Evolutionary conservation across 352 stramenopile species (phyloP).

Genomic region (Elongisporangium senticosum): DNA sequence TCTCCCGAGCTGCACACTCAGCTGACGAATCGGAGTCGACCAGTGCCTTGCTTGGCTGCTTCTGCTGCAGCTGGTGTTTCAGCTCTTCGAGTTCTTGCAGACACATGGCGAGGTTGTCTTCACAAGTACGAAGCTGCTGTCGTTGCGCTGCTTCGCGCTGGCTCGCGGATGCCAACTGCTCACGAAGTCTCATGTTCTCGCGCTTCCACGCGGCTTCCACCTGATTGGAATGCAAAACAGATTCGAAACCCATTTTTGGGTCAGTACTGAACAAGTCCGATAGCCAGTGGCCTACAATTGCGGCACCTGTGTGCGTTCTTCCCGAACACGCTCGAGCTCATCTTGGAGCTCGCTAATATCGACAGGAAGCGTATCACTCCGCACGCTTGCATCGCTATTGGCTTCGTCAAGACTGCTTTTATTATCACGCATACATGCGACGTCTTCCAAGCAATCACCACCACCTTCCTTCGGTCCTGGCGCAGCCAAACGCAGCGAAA

Average conservation of each 20-base stretch:
- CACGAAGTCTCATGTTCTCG: constrained; percentile 19
- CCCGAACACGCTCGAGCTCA: background rate
- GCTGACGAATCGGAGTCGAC: constrained; percentile 2
- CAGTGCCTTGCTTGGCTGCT: background rate
- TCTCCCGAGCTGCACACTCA: background rate
- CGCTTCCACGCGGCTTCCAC: constrained; percentile 18
- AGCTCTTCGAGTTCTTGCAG: constrained; percentile 10
- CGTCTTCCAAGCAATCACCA: background rate
- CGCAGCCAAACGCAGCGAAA: background rate
- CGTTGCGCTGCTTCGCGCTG: constrained; percentile 7
- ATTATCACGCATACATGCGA: background rate
- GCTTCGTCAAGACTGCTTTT: background rate
- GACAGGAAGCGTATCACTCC: background rate
- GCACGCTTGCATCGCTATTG: background rate
- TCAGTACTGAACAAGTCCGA: background rate
- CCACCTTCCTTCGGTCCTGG: background rate
- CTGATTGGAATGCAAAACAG: background rate
- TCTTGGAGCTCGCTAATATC: background rate
- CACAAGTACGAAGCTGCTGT: constrained; percentile 7
- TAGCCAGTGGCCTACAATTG: background rate
- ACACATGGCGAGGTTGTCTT: constrained; percentile 2
- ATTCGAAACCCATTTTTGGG: background rate
- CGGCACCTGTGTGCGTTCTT: background rate
- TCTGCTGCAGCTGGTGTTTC: background rate
- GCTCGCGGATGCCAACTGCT: constrained; percentile 7